Base-by-base conservation (phyloP, 2,329 filamentous ascomycete genomes). In the Alternaria sp. region DNA sequence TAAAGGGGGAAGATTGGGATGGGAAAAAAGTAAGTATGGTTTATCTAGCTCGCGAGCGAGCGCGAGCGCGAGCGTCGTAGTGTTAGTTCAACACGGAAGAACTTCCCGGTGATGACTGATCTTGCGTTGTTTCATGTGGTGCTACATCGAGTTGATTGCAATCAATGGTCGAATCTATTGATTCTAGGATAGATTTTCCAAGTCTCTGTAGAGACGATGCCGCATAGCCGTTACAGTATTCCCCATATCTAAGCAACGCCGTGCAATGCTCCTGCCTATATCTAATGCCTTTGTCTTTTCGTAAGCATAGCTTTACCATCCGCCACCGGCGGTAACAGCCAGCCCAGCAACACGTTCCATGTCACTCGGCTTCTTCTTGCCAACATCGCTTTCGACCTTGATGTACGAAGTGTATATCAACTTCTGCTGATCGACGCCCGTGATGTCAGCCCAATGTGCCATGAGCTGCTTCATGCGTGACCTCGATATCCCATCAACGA, bases 371-470 rank as follows among this genome's bases (percentile, higher is more conserved):
- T 78, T 86, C 68, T 85, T 84, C 67, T 87, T 86, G 54, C 96
- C 96, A 46, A 99, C 93, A 78, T 98, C 93, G 82, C 95, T 97
- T 73, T 97, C 90, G 21, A 99, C 95, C 80, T 94, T 90, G 66
- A 96, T 89, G 83, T 93, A 99, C 55, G 89, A 96, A 61, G 96
- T 99, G 79, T 91, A 92, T 61, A 89, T 88, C 74, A 99, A 83
- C 77, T 86, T 92, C 65, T 90, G 87, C 74, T 91, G 81, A 25
- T 87, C 85, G 68, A 97, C 88, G 57, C 87, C 88, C 59, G 93
- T 94, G 64, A 90, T 82, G 23, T 83, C 76, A 17, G 90, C 86
- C 96, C 96, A 99, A 79, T 95, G 88, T 67, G 84, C 82, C 74
- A 98, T 83, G 71, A 89, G 86, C 77, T 88, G 85, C 79, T 88